Evolutionary conservation across 2,329 filamentous ascomycete species (phyloP), one percentile per base, ranked within the genome.

Genomic region (Boeremia exigua): DNA sequence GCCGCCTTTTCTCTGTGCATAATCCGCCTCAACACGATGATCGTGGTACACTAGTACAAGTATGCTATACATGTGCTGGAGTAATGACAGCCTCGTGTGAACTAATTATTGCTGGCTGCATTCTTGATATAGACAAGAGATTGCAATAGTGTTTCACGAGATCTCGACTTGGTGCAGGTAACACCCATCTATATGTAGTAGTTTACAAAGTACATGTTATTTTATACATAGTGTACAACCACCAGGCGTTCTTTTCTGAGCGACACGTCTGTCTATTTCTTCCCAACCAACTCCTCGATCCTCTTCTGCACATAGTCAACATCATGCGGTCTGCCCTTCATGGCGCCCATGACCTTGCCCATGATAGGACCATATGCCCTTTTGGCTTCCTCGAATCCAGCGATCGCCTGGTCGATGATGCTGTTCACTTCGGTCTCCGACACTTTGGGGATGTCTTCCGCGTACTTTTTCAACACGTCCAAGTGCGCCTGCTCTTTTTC

Each of bases 401-500:
- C 79, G 19, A 90, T 75, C 2, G 82, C 81, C 28, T 76, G 77
- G 51, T 77, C 73, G 15, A 90, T 82, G 10, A 85, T 66, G 2
- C 71, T 72, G 67, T 78, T 79, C 17, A 93, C 77, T 70, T 91
- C 83, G 5, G 83, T 84, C 58, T 83, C 80, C 2, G 78, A 75
- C 48, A 91, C 66, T 11, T 80, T 82, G 73, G 86, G 78, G 11
- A 91, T 82, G 57, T 77, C 79, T 7, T 81, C 79, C 4, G 85
- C 78, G 73, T 91, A 92, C 65, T 86, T 86, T 34, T 88, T 81
- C 66, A 92, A 70, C 2, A 94, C 81, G 29, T 76, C 76, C 44
- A 88, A 77, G 76, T 93, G 88, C 10, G 77, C 78, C 58, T 85
- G 79, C 78, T 94, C 90, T 77, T 89, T 90, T 53, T 86, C 84